phyloP scores from a whole-genome alignment of 768 basidiomycete species.

The Boletus vermiculosoides region DNA sequence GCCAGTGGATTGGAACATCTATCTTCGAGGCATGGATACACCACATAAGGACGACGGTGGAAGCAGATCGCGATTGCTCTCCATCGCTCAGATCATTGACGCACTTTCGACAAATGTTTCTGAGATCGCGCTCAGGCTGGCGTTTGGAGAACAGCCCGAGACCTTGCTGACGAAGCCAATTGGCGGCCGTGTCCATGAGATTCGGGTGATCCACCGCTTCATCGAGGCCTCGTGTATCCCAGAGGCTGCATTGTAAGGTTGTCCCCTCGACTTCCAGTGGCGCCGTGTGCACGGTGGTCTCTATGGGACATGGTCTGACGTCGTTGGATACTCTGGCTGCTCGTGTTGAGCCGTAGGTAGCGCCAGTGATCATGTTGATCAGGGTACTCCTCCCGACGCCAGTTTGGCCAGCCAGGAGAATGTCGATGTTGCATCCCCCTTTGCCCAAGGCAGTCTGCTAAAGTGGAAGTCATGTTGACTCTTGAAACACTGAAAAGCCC shows the following conservation, averaged over 20 bases:
- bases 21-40: slow-evolving; percentile 33
- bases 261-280: slow-evolving; percentile 1
- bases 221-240: slow-evolving; percentile 30
- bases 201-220: slow-evolving; percentile 24
- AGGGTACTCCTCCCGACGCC: slow-evolving; percentile 30
- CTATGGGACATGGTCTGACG: slow-evolving; percentile 24
- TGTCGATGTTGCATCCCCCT: slow-evolving; percentile 1
- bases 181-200: slow-evolving; percentile 18
- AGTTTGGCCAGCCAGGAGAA: slow-evolving; percentile 28
- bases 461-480: neutral
- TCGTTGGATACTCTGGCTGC: slow-evolving; percentile 26
- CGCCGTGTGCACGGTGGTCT: slow-evolving; percentile 17
- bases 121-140: slow-evolving; percentile 25
- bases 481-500: neutral
- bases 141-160: slow-evolving; percentile 13
- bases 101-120: slow-evolving; percentile 18
- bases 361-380: slow-evolving; percentile 28
- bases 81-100: slow-evolving; percentile 11
- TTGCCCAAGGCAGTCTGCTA: neutral
- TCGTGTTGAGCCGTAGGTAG: slow-evolving; percentile 4
- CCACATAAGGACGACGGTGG: slow-evolving; percentile 25
- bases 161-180: slow-evolving; percentile 25
- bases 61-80: slow-evolving; percentile 3
- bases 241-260: slow-evolving; percentile 16
- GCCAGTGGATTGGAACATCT: slow-evolving; percentile 26